Conservation (phyloP, 2,329 filamentous ascomycete genomes). For the Alternaria alternata region DNA sequence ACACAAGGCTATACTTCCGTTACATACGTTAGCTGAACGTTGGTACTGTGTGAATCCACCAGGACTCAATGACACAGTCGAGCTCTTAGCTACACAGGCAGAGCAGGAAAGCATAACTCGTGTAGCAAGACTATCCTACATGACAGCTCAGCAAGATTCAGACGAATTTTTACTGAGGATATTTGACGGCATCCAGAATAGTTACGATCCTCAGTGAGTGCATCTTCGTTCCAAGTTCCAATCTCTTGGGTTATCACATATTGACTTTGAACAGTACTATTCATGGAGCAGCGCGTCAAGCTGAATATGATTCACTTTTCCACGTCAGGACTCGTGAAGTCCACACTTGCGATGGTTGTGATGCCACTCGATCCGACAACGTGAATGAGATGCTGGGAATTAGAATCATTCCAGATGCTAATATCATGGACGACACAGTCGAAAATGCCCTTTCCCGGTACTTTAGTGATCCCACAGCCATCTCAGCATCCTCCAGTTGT, state of each 20-base stretch:
- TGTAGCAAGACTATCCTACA: no score
- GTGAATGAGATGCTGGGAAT: no score
- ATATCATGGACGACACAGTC: no score
- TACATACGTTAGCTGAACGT: background rate
- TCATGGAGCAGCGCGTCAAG: background rate
- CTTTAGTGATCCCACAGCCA: background rate
- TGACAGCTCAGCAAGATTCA: background rate
- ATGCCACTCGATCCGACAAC: background rate
- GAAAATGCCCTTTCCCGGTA: no score
- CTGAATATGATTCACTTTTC: background rate
- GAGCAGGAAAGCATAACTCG: no score
- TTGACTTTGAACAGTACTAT: background rate
- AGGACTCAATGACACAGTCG: fast-evolving
- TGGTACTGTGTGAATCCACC: background rate
- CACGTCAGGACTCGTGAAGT: background rate
- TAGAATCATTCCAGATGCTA: no score
- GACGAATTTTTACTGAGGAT: background rate
- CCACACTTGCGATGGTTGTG: background rate
- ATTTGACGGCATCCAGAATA: background rate
- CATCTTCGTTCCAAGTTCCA: no score
- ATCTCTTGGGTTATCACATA: no score
- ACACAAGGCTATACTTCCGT: background rate
- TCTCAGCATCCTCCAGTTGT: background rate
- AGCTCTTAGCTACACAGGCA: no score
- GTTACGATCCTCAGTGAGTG: background rate